Percentiles rank a stretch among this genome's conserved stretches.
phyloP scores from a whole-genome alignment of 108 stramenopile genomes.

The Cyclotella sp. region DNA sequence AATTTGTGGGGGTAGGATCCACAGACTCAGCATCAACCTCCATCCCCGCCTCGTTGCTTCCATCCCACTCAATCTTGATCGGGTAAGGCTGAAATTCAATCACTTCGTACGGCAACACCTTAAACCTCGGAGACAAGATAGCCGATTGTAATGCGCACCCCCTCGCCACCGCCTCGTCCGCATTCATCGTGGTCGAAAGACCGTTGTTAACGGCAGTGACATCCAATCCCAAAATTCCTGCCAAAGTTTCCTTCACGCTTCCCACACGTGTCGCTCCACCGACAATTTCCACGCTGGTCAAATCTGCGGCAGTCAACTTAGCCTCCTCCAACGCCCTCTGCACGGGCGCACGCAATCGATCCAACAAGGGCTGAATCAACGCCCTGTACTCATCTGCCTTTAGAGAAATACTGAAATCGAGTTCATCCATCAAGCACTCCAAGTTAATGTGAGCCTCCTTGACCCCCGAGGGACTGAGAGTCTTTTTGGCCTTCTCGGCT shows the following conservation, averaged over 20 bases:
- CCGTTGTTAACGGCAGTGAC: constrained; percentile 71
- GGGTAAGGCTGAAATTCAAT: constrained; percentile 89
- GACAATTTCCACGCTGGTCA: constrained; percentile 91
- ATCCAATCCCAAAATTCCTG: constrained; percentile 77
- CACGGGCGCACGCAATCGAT: constrained; percentile 85
- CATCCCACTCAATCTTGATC: constrained; percentile 93
- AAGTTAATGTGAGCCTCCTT: constrained; percentile 92
- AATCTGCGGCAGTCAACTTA: constrained; percentile 70
- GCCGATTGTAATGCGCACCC: constrained; percentile 97
- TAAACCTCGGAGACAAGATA: constrained; percentile 96
- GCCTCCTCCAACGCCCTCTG: constrained; percentile 85
- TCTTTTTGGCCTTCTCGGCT: constrained; percentile 98
- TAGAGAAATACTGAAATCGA: constrained; percentile 88
- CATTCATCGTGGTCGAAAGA: constrained; percentile 97
- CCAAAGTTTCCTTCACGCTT: constrained; percentile 86
- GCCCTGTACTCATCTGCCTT: constrained; percentile 86
- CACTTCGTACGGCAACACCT: constrained; percentile 96
- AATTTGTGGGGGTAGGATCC: constrained; percentile 71
- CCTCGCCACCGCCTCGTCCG: constrained; percentile 96
- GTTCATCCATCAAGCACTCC: constrained; percentile 94
- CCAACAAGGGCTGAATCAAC: constrained; percentile 82
- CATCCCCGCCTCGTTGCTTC: constrained; percentile 56
- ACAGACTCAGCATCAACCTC: constrained; percentile 70
- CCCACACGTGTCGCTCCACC: constrained; percentile 95
- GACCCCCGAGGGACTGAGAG: constrained; percentile 95